Evolutionary conservation across 306 rosid genomes (phyloP).

Genomic region (Prunus campanulata): DNA sequence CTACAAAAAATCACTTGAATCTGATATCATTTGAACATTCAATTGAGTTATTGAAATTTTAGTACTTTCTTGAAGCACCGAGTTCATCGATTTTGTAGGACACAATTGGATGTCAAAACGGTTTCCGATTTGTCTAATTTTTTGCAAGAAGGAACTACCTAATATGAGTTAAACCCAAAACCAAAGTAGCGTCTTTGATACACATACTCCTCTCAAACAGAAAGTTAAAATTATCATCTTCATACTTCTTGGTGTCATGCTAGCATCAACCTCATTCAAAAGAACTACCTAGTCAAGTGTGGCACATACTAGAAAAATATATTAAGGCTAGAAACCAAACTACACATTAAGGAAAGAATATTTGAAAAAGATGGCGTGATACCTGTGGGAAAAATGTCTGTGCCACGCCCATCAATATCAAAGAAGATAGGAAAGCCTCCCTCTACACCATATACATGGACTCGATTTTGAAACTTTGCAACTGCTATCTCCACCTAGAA

Average conservation of each 20-base stretch:
- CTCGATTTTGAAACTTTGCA: slow-evolving; percentile 75
- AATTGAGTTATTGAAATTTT: too few relatives aligned
- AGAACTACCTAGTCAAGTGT: background rate
- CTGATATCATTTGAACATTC: too few relatives aligned
- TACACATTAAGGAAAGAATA: background rate
- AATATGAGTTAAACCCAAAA: too few relatives aligned
- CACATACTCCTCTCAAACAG: background rate
- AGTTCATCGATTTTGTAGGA: too few relatives aligned
- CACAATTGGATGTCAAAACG: too few relatives aligned
- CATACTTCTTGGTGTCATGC: background rate
- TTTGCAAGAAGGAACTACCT: too few relatives aligned
- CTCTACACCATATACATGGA: slow-evolving; percentile 67
- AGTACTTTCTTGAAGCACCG: too few relatives aligned
- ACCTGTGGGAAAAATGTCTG: slow-evolving; percentile 84
- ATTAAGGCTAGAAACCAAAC: background rate
- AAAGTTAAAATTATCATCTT: background rate
- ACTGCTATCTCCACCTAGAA: slow-evolving; percentile 72
- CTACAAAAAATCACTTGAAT: too few relatives aligned
- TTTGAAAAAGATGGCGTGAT: background rate
- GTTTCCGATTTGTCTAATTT: too few relatives aligned
- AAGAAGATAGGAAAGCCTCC: slow-evolving; percentile 81
- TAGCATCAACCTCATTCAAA: background rate
- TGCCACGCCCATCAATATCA: slow-evolving; percentile 79
- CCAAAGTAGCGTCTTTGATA: background rate
- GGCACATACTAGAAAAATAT: background rate